Conservation (phyloP, 768 basidiomycete species). For the Lactifluus piperatus region DNA sequence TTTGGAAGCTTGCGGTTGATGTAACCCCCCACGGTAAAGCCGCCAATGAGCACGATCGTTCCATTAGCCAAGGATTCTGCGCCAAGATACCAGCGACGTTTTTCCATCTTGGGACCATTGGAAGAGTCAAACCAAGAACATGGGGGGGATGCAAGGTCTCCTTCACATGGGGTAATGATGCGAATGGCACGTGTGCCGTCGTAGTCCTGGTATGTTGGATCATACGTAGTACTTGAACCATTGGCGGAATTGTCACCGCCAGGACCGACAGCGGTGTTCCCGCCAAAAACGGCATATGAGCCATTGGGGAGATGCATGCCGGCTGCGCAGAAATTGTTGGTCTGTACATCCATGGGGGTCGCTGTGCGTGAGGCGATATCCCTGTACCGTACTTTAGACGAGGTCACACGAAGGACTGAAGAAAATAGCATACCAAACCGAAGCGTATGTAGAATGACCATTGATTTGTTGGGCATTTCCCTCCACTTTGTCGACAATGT, state of each 20-base stretch:
- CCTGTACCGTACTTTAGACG: conserved; percentile 28
- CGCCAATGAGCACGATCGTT: too few relatives aligned
- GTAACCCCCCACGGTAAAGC: too few relatives aligned
- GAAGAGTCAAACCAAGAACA: too few relatives aligned
- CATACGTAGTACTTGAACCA: conserved; percentile 40
- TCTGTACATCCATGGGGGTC: conserved; percentile 60
- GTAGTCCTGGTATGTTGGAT: conserved; percentile 65
- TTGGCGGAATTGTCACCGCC: conserved; percentile 50
- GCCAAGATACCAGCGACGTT: too few relatives aligned
- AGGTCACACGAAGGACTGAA: background rate
- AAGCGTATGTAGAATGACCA: conserved; percentile 67
- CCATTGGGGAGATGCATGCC: conserved; percentile 78
- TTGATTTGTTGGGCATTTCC: conserved; percentile 56
- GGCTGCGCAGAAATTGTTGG: conserved; percentile 75
- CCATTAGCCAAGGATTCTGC: too few relatives aligned
- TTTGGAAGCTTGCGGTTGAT: too few relatives aligned
- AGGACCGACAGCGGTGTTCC: conserved; percentile 66
- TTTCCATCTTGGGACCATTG: too few relatives aligned
- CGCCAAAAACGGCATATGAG: conserved; percentile 66
- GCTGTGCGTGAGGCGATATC: conserved; percentile 53
- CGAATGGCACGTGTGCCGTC: conserved; percentile 29
- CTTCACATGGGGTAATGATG: too few relatives aligned
- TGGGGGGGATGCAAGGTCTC: too few relatives aligned
- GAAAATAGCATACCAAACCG: conserved; percentile 44
- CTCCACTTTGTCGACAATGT: conserved; percentile 85